phyloP scores from a whole-genome alignment of 768 basidiomycete genomes.

The Termitomyces heimii region DNA sequence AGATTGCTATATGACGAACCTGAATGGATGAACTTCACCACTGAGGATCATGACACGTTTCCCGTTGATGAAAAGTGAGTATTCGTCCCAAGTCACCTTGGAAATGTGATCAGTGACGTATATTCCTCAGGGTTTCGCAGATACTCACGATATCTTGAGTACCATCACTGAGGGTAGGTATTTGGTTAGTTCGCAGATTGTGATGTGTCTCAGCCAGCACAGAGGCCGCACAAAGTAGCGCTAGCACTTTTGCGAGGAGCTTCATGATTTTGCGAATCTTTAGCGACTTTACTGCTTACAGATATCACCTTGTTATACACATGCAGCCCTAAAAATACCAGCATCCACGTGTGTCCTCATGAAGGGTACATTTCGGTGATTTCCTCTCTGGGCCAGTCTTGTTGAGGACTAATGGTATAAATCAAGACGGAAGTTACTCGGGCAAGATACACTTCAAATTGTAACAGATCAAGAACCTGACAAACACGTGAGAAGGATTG shows the following conservation, averaged over 20 bases:
- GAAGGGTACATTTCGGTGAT: neutral
- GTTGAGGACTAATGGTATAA: neutral
- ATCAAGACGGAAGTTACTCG: neutral
- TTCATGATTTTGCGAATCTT: conserved; percentile 16
- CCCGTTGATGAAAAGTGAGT: conserved; percentile 36
- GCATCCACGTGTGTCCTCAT: neutral
- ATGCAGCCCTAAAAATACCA: neutral
- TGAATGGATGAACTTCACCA: conserved; percentile 38
- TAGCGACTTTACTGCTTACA: neutral
- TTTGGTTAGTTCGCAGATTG: neutral
- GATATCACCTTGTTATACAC: neutral
- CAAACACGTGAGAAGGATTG: too few relatives aligned
- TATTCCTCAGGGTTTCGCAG: neutral
- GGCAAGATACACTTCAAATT: neutral
- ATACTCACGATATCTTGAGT: conserved; percentile 27
- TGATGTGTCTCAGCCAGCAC: conserved; percentile 17
- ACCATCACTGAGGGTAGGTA: conserved; percentile 17
- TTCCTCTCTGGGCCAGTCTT: neutral
- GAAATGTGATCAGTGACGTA: neutral
- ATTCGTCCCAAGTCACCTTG: conserved; percentile 40
- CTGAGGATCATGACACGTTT: conserved; percentile 34
- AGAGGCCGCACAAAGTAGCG: conserved; percentile 17
- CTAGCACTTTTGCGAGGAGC: conserved; percentile 13
- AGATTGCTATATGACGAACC: conserved; percentile 17
- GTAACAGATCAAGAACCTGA: too few relatives aligned